Evolutionary conservation across 1,284 basidiomycete species (phyloP), one percentile per base, ranked within the genome.

Genomic region (Cryptococcus depauperatus): DNA sequence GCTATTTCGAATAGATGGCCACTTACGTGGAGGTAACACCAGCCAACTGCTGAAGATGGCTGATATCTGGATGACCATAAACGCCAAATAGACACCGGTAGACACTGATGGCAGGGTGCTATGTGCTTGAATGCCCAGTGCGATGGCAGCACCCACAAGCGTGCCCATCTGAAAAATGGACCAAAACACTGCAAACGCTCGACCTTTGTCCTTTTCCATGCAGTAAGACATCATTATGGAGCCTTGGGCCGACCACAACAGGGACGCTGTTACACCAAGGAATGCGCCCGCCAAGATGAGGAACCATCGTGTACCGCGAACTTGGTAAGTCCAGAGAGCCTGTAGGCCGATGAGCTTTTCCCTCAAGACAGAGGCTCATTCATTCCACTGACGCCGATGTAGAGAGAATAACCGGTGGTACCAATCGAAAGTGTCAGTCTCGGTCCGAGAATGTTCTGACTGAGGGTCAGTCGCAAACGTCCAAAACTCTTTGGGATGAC

Each of bases 171-270:
- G 70, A 64, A 75, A 73, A 29, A 72, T 60, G 41, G 67, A 51
- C 74, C 74, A 75, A 54, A 76, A 73, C 33, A 73, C 37, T 19
- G 69, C 66, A 55, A 75, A 73, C 19, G 66, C 50, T 22, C 65
- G 52, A 10, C 74, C 73, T 50, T 75, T 75, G 40, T 71, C 69
- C 40, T 57, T 58, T 50, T 75, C 74, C 1, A 66, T 60, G 0
- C 73, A 70, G 56, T 74, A 74, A 8, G 71, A 58, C 46, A 76
- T 69, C 63, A 75, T 74, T 42, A 76, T 62, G 3, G 68, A 53
- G 7, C 74, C 74, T 48, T 75, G 72, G 1, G 66, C 65, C 0
- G 64, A 54, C 67, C 67, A 70, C 18, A 60, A 56, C 5, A 62
- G 52, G 27, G 56, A 52, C 26, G 55, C 55, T 25, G 51, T 72